Conservation (phyloP, 2,329 filamentous ascomycete genomes). For the Pseudocercospora musae region DNA sequence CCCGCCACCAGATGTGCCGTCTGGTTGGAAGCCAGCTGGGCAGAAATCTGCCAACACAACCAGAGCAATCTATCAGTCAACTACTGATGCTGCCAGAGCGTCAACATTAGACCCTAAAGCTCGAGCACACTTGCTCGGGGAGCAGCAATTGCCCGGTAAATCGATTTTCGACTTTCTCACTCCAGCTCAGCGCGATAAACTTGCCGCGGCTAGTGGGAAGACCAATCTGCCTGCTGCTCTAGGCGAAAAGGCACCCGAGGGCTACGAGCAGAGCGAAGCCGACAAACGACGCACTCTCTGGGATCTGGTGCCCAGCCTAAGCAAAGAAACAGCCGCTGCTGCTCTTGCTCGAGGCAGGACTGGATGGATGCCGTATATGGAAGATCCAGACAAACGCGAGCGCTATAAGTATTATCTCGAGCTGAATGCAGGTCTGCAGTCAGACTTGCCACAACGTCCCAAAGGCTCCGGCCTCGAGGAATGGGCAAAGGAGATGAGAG, state of each 20-base stretch:
- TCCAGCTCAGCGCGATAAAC: slow-evolving; percentile 68
- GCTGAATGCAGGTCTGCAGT: slow-evolving; percentile 62
- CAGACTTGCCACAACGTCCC: slow-evolving; percentile 56
- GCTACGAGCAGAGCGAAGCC: slow-evolving; percentile 60
- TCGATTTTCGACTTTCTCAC: slow-evolving; percentile 94
- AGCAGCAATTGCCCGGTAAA: slow-evolving; percentile 78
- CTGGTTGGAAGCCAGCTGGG: slow-evolving; percentile 66
- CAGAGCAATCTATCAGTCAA: slow-evolving; percentile 55
- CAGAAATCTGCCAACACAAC: slow-evolving; percentile 32
- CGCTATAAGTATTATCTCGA: slow-evolving; percentile 83
- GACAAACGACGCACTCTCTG: slow-evolving; percentile 57
- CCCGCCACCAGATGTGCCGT: slow-evolving; percentile 64
- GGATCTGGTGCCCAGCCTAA: slow-evolving; percentile 46
- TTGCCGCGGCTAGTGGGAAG: slow-evolving; percentile 73
- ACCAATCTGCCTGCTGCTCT: slow-evolving; percentile 71
- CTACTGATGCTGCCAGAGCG: slow-evolving; percentile 72
- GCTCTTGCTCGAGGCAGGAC: slow-evolving; percentile 50
- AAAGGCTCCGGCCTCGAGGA: slow-evolving; percentile 60
- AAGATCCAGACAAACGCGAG: slow-evolving; percentile 73
- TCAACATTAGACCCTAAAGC: slow-evolving; percentile 72
- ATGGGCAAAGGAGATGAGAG: slow-evolving; percentile 73
- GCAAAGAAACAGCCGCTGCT: slow-evolving; percentile 42
- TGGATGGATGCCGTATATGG: slow-evolving; percentile 78
- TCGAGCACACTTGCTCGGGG: slow-evolving; percentile 76
- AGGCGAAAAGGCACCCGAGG: slow-evolving; percentile 66